Evolutionary conservation across 352 stramenopile genomes (phyloP), one percentile per base, ranked within the genome.

Genomic region (Globisporangium perplexum): DNA sequence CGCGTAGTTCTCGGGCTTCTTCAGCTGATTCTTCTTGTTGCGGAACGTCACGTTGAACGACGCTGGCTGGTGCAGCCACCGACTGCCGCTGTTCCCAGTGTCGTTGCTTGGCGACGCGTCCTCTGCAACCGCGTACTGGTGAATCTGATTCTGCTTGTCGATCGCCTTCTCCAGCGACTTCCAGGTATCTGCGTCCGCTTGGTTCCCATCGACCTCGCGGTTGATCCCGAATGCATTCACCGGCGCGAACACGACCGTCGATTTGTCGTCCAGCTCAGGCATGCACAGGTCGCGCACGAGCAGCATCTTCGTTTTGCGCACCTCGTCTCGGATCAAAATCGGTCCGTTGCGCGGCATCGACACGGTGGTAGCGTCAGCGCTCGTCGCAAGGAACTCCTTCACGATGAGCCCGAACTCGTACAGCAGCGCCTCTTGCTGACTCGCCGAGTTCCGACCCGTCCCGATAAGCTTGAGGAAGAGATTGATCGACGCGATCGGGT

Each of bases 401-500:
- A 92, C 81, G 43, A 92, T 87, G 18, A 87, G 58, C 6, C 81
- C 71, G 50, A 95, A 95, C 64, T 95, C 82, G 41, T 88, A 88
- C 44, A 95, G 53, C 47, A 95, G 74, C 6, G 80, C 74, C 59
- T 90, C 75, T 48, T 95, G 84, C 48, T 95, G 84, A 36, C 78
- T 89, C 22, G 84, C 82, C 1, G 82, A 90, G 50, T 92, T 91
- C 0, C 84, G 65, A 3, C 84, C 84, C 4, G 84, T 90, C 22
- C 78, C 83, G 20, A 95, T 93, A 22, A 91, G 74, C 52, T 89
- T 95, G 24, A 95, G 67, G 38, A 95, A 90, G 30, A 95, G 55
- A 38, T 84, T 87, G 53, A 95, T 92, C 20, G 84, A 88, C 20
- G 80, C 76, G 66, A 93, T 88, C 5, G 82, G 80, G 18, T 91